Evolutionary conservation across 129 eudicot species (phyloP), one percentile per base, ranked within the genome.

Genomic region (Deinandra increscens): DNA sequence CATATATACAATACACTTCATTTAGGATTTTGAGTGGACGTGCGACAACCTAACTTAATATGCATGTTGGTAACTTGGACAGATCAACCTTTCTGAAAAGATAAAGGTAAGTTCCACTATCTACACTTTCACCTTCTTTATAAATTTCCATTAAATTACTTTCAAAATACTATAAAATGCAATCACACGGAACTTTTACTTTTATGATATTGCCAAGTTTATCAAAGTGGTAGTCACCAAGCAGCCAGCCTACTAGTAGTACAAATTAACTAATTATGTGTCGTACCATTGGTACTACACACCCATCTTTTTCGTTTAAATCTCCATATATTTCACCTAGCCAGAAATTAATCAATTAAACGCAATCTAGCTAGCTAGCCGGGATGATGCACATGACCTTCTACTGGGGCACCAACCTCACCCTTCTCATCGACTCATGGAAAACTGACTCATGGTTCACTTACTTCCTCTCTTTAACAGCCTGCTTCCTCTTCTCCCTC

Each of bases 301-400:
- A n/a, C 11, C 15, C 12, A 62, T 50, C 66, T 70, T 70, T 70
- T 26, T 7, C 9, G 26, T 77, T 22, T 77, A 77, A 48, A 69
- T 18, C 54, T 53, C 15, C 49, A 17, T n/a, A n/a, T n/a, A n/a
- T 13, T 69, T 60, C 39, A 48, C 29, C 71, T 36, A 48, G 22
- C 36, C 59, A 22, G 58, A 75, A 54, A 54, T 0, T 1, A 8
- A n/a, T n/a, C n/a, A n/a, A n/a, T n/a, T n/a, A n/a, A n/a, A n/a
- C n/a, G n/a, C n/a, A n/a, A n/a, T n/a, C n/a, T n/a, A n/a, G n/a
- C n/a, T n/a, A n/a, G n/a, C 65, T 46, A 64, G 46, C 48, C 43
- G 3, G 23, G 1, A 88, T 88, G 89, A 91, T 91, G 97, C 97
- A 91, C 87, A 91, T 91, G 97, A 91, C 97, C 63, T 88, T 91